These are phyloP conservation scores for Protoeuglena noctilucae DNA, from an alignment of 139 green algal species.

Conservation along the genomic window DNA sequence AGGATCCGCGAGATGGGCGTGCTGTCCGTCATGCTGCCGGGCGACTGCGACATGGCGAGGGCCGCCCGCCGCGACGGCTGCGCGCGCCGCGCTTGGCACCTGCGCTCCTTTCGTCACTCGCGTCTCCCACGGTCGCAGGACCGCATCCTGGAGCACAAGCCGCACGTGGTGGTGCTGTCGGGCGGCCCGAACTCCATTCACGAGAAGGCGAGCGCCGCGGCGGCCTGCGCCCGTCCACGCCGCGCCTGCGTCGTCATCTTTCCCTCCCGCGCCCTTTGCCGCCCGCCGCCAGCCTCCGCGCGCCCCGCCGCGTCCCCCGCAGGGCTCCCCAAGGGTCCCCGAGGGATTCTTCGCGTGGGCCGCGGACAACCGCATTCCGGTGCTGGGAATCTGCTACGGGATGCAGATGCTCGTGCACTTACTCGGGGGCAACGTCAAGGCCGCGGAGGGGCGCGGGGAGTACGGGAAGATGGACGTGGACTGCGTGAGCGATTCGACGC, in stretches of 20 bases:
- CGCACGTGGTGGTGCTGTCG: constrained; percentile 78
- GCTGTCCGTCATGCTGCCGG: constrained; percentile 79
- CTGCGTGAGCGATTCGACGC: constrained; percentile 27
- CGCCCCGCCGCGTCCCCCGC: too few species aligned
- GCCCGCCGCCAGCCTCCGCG: too few species aligned
- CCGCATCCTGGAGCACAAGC: constrained; percentile 53
- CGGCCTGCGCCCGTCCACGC: too few species aligned
- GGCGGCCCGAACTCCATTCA: constrained; percentile 94
- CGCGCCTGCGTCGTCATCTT: too few species aligned
- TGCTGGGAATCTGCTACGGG: constrained; percentile 97
- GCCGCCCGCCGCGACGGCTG: neutral
- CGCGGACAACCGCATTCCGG: constrained; percentile 37
- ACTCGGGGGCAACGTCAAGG: constrained; percentile 65
- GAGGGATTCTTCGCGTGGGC: constrained; percentile 67
- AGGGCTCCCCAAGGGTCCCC: constrained; percentile 68
- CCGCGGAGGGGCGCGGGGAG: constrained; percentile 56
- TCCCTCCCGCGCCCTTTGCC: too few species aligned
- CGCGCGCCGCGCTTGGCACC: neutral
- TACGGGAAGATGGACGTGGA: constrained; percentile 90
- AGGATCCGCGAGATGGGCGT: constrained; percentile 78
- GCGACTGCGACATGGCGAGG: constrained; percentile 59
- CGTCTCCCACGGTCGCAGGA: constrained; percentile 30
- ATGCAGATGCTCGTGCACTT: constrained; percentile 71
- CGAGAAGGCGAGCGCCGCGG: too few species aligned
- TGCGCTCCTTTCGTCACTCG: too few species aligned